A percentile compares a stretch with the other conserved stretches of the same genome.
phyloP scores from a whole-genome alignment of 2,329 filamentous ascomycete species.

The Dothideomycetes sp. region DNA sequence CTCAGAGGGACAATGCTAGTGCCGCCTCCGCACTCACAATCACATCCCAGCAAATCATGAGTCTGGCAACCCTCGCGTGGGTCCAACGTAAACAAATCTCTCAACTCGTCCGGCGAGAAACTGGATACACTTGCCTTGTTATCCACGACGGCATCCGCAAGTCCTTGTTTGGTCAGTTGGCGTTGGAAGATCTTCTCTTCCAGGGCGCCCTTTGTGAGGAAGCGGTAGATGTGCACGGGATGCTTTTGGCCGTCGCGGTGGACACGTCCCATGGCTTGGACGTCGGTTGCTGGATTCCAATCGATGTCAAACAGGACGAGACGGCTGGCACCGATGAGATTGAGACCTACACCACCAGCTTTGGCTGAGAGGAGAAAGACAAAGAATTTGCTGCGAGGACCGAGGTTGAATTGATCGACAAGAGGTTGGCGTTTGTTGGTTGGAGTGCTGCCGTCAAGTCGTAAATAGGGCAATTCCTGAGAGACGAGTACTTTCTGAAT shows the following conservation, averaged over 20 bases:
- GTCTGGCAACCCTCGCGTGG: constrained; percentile 54
- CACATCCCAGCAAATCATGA: constrained; percentile 57
- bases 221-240: constrained; percentile 59
- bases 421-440: constrained; percentile 55
- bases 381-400: constrained; percentile 47
- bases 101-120: constrained; percentile 57
- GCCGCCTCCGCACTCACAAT: constrained; percentile 42
- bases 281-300: constrained; percentile 66
- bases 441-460: constrained; percentile 60
- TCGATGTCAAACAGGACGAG: constrained; percentile 65
- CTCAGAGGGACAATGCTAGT: constrained; percentile 29
- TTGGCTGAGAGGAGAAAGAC: constrained; percentile 66
- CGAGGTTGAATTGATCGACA: constrained; percentile 61
- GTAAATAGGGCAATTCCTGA: constrained; percentile 53
- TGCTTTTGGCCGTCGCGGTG: constrained; percentile 63
- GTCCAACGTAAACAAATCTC: constrained; percentile 58
- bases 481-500: constrained; percentile 53
- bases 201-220: constrained; percentile 58
- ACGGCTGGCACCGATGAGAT: constrained; percentile 61
- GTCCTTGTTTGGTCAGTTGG: constrained; percentile 60
- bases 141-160: constrained; percentile 64
- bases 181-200: constrained; percentile 70
- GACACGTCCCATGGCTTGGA: constrained; percentile 67
- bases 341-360: constrained; percentile 60
- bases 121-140: constrained; percentile 50